Conservation (phyloP, 1,139 yeast genomes). For the Saccharomyces hybrid region DNA sequence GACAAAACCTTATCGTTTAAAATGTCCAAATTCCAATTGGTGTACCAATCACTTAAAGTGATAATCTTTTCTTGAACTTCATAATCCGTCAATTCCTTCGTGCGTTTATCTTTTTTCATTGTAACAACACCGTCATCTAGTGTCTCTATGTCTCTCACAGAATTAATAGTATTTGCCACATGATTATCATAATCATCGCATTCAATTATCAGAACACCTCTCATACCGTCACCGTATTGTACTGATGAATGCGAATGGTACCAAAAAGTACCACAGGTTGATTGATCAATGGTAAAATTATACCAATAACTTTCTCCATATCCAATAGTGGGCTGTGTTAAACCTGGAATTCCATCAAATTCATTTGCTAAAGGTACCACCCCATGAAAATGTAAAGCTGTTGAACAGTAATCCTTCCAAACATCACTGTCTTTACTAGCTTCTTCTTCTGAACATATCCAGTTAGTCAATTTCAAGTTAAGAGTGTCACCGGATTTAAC, state of each 20-base stretch:
- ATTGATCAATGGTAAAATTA: conserved; percentile 34
- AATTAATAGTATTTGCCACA: conserved; percentile 29
- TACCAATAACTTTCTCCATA: conserved; percentile 36
- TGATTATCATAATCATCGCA: conserved; percentile 41
- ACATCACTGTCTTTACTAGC: conserved; percentile 9
- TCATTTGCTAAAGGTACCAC: conserved; percentile 36
- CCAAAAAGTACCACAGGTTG: conserved; percentile 44
- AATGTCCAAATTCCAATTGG: conserved; percentile 59
- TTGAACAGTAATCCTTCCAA: conserved; percentile 18
- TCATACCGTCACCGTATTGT: conserved; percentile 43
- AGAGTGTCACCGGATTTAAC: conserved; percentile 21
- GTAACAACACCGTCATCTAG: conserved; percentile 34
- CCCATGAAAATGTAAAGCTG: conserved; percentile 44
- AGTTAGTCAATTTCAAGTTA: conserved; percentile 15
- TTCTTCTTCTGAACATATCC: conserved; percentile 16
- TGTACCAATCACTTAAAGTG: conserved; percentile 51
- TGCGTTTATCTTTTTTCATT: conserved; percentile 41
- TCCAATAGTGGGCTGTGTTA: conserved; percentile 38
- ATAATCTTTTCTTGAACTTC: conserved; percentile 40
- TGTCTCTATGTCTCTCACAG: conserved; percentile 22
- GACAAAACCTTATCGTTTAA: conserved; percentile 41
- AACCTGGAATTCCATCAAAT: conserved; percentile 39
- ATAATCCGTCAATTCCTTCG: conserved; percentile 48
- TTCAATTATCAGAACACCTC: conserved; percentile 41
- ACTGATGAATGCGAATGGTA: conserved; percentile 45